Evolutionary conservation across 192 early-diverging fungal species (phyloP).

Genomic region (Gamsiella multidivaricata): DNA sequence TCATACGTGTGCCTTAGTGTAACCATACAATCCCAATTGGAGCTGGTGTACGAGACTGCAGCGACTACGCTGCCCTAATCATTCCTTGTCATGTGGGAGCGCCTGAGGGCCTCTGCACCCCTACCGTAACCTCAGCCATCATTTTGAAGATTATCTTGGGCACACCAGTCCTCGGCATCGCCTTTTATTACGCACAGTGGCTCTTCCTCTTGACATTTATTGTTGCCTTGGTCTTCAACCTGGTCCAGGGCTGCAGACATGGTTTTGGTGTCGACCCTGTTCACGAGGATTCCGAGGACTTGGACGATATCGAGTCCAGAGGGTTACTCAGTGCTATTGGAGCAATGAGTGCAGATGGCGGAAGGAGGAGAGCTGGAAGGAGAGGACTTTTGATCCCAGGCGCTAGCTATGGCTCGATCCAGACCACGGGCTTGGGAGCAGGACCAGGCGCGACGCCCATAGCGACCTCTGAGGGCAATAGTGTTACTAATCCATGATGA

Average conservation of each 20-base stretch:
- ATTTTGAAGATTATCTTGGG: slow-evolving; percentile 59
- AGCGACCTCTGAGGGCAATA: too few relatives aligned
- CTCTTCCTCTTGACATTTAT: slow-evolving; percentile 59
- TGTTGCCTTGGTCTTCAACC: slow-evolving; percentile 51
- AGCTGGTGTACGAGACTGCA: slow-evolving; percentile 60
- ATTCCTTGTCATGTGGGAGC: slow-evolving; percentile 67
- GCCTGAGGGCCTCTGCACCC: slow-evolving; percentile 67
- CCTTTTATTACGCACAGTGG: slow-evolving; percentile 68
- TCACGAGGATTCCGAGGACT: slow-evolving; percentile 49
- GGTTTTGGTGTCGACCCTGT: slow-evolving; percentile 49
- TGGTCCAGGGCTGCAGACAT: slow-evolving; percentile 46
- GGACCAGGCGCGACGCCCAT: slow-evolving; percentile 8
- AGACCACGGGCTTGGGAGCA: slow-evolving; percentile 1
- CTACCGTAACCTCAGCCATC: slow-evolving; percentile 63
- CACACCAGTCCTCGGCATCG: slow-evolving; percentile 64
- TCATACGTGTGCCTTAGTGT: slow-evolving; percentile 48
- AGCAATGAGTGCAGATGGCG: slow-evolving; percentile 34
- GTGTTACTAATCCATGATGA: too few relatives aligned
- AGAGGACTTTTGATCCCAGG: slow-evolving; percentile 44
- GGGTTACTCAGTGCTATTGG: slow-evolving; percentile 30
- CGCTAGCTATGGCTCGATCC: slow-evolving; percentile 35
- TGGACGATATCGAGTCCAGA: slow-evolving; percentile 52
- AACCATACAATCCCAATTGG: slow-evolving; percentile 57
- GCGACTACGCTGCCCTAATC: slow-evolving; percentile 59
- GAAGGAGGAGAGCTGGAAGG: slow-evolving; percentile 28